phyloP scores from a whole-genome alignment of 768 basidiomycete species.

The Lenzites betulinus region DNA sequence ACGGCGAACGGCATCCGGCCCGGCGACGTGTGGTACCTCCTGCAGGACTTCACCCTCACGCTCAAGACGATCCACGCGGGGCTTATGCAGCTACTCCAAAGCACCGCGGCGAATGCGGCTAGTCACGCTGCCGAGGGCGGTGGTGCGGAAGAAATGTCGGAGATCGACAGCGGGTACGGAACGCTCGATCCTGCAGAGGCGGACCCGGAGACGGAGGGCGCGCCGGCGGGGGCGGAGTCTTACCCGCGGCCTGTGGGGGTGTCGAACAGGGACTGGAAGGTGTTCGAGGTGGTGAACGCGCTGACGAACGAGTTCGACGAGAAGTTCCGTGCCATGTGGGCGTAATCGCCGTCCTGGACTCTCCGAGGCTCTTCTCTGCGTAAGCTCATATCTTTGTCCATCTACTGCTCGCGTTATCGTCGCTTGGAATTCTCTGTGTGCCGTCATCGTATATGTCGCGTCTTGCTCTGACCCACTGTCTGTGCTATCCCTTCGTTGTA shows the following conservation, averaged over 20 bases:
- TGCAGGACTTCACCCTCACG: conserved; percentile 59
- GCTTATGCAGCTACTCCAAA: conserved; percentile 49
- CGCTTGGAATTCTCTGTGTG: not conserved
- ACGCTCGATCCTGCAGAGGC: conserved; percentile 34
- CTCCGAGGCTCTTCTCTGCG: too few relatives aligned
- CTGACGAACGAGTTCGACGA: conserved; percentile 52
- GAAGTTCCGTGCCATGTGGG: conserved; percentile 69
- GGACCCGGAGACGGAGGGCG: conserved; percentile 28
- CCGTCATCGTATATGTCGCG: too few relatives aligned
- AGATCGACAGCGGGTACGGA: conserved; percentile 39
- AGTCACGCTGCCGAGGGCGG: conserved; percentile 15
- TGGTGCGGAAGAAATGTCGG: conserved; percentile 23
- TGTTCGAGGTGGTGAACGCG: conserved; percentile 51
- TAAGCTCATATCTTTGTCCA: not conserved
- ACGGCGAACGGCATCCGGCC: conserved; percentile 58
- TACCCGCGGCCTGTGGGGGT: conserved; percentile 42
- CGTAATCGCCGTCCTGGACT: conserved; percentile 30
- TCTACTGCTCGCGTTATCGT: not conserved
- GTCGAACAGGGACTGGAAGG: conserved; percentile 51
- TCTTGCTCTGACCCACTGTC: too few relatives aligned
- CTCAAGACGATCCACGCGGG: conserved; percentile 50
- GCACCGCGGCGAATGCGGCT: conserved; percentile 18
- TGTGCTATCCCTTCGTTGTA: too few relatives aligned
- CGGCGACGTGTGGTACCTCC: conserved; percentile 65
- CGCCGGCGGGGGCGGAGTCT: conserved; percentile 20